A percentile compares a stretch with the other conserved stretches of the same genome.
Evolutionary conservation across 164 flowering plant genomes (phyloP).

Genomic region (Chloranthus sessilifolius): DNA sequence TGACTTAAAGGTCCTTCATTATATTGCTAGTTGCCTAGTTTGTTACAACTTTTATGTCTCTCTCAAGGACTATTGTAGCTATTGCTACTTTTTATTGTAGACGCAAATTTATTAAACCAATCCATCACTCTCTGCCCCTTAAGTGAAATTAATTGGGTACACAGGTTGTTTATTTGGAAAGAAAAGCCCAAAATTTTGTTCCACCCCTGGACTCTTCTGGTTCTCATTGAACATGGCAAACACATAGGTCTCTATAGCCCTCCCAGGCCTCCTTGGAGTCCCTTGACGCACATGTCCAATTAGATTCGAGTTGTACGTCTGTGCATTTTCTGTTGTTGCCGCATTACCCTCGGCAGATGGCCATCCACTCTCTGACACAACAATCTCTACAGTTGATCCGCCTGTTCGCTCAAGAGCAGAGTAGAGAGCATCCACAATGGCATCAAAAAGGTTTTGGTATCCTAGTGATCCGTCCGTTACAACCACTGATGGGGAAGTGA

Average conservation of each 20-base stretch:
- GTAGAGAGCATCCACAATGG: constrained; percentile 1
- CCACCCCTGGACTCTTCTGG: constrained; percentile 1
- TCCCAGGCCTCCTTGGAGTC: constrained; percentile 10
- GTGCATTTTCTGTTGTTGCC: not conserved
- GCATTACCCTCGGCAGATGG: constrained; percentile 6
- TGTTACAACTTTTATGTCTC: too few species aligned
- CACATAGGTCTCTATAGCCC: constrained; percentile 3
- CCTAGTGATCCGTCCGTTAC: not conserved
- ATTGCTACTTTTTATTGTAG: too few species aligned
- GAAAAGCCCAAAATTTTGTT: constrained; percentile 9
- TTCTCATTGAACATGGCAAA: constrained; percentile 11
- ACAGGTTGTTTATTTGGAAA: constrained; percentile 7
- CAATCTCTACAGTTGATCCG: not conserved
- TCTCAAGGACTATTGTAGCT: too few species aligned
- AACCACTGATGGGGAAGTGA: not conserved
- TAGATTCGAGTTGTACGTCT: constrained; percentile 3
- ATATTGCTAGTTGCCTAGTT: too few species aligned
- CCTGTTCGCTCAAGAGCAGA: not conserved
- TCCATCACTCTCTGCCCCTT: not conserved
- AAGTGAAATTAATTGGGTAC: constrained; percentile 4
- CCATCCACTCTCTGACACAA: constrained; percentile 9
- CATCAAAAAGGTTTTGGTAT: constrained; percentile 9
- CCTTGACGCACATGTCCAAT: constrained; percentile 1
- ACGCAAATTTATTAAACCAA: too few species aligned
- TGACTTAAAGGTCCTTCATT: too few species aligned